Conservation (phyloP, 768 basidiomycete species). For the Lactarius hatsudake region DNA sequence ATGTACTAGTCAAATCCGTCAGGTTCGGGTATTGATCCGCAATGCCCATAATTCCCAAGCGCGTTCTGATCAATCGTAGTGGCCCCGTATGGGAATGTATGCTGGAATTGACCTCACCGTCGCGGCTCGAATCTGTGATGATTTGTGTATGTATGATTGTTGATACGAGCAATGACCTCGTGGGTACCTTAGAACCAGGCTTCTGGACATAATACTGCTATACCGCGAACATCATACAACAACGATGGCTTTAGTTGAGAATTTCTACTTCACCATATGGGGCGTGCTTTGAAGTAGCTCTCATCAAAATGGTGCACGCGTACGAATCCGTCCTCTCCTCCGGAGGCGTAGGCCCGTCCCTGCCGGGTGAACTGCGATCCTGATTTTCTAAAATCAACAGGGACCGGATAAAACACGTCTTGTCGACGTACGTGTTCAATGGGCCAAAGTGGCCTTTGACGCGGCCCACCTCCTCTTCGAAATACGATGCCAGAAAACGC, state of each 20-base stretch:
- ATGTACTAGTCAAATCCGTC: no score
- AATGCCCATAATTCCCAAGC: no score
- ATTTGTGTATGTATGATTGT: no score
- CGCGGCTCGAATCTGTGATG: no score
- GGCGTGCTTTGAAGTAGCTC: slow-evolving; percentile 86
- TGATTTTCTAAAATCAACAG: slow-evolving; percentile 34
- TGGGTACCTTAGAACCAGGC: not conserved
- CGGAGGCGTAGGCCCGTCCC: slow-evolving; percentile 87
- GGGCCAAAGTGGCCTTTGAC: slow-evolving; percentile 98
- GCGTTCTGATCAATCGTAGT: no score
- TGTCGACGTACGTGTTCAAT: slow-evolving; percentile 80
- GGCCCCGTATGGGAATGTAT: no score
- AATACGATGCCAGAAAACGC: slow-evolving; percentile 96
- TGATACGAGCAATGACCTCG: no score
- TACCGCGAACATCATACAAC: slow-evolving; percentile 9
- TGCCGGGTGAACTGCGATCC: slow-evolving; percentile 88
- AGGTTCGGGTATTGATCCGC: no score
- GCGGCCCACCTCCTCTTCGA: slow-evolving; percentile 95
- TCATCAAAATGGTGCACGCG: slow-evolving; percentile 94
- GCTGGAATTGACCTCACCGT: no score
- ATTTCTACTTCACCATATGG: slow-evolving; percentile 90
- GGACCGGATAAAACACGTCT: not conserved
- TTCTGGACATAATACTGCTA: not conserved
- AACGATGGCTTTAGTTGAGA: slow-evolving; percentile 43
- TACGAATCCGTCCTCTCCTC: slow-evolving; percentile 94